phyloP scores from a whole-genome alignment of 2,329 filamentous ascomycete genomes.

The Fusarium foetens region DNA sequence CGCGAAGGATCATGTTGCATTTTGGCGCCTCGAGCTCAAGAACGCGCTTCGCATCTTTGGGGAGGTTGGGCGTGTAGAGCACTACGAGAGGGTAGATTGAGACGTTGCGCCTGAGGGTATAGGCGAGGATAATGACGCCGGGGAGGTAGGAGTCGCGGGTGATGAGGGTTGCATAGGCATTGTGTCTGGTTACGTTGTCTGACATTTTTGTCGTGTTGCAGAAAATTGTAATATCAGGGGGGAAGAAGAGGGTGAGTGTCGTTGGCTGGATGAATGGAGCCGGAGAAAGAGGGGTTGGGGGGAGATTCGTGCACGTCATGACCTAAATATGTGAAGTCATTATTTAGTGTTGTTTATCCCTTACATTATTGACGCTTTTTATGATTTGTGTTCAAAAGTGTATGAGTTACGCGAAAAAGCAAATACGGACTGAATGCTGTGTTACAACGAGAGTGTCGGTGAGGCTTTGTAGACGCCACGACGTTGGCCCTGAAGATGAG shows the following conservation, averaged over 20 bases:
- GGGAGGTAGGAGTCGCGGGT: conserved; percentile 38
- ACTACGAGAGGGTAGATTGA: conserved; percentile 30
- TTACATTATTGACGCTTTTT: neutral
- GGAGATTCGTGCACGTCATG: conserved; percentile 25
- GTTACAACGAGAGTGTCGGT: neutral
- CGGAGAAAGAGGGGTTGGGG: neutral
- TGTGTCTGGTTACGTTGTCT: neutral
- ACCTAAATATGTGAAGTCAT: conserved; percentile 17
- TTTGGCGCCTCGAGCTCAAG: conserved; percentile 28
- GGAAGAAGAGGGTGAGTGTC: neutral
- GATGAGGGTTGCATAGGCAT: conserved; percentile 40
- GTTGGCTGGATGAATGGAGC: neutral
- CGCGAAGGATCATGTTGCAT: conserved; percentile 20
- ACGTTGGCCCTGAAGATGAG: neutral
- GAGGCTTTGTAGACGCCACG: neutral
- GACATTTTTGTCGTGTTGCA: conserved; percentile 14
- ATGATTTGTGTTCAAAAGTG: accelerated
- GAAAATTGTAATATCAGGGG: too few species aligned
- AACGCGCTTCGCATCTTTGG: conserved; percentile 6
- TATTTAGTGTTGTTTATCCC: neutral
- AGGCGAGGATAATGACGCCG: conserved; percentile 35
- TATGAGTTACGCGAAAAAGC: neutral
- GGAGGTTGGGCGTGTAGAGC: conserved; percentile 30
- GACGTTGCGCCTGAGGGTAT: conserved; percentile 27
- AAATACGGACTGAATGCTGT: neutral